phyloP scores from a whole-genome alignment of 169 alveolate genomes.

The Cryptosporidium parvum region DNA sequence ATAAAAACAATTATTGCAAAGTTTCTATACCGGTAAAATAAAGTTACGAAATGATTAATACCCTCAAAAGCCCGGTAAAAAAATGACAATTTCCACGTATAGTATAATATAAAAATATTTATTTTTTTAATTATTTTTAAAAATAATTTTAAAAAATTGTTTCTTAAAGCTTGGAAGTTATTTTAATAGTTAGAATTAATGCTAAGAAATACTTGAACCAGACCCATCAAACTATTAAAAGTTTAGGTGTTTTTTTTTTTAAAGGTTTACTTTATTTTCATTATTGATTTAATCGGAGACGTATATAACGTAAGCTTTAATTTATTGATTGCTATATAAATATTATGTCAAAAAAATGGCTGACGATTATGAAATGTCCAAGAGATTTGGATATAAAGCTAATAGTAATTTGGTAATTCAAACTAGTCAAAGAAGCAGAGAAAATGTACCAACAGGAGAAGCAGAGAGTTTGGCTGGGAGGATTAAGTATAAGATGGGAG shows the following conservation, averaged over 20 bases:
- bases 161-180: conserved; percentile 6
- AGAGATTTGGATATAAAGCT: conserved; percentile 91
- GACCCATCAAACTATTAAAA: background rate
- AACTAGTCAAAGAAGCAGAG: conserved; percentile 81
- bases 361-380: conserved; percentile 92
- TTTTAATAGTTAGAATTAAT: conserved; percentile 1
- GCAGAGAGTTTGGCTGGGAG: conserved; percentile 94
- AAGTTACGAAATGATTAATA: conserved; percentile 20
- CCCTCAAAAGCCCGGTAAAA: conserved; percentile 69
- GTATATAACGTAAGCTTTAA: background rate
- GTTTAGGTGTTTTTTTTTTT: background rate
- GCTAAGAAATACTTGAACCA: background rate
- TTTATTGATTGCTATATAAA: background rate
- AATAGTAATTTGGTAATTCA: conserved; percentile 81
- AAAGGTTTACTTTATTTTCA: background rate
- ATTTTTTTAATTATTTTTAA: background rate
- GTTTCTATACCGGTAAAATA: conserved; percentile 36
- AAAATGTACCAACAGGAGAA: conserved; percentile 95
- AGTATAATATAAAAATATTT: background rate
- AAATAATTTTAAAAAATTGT: background rate
- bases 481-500: conserved; percentile 93
- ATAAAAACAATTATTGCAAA: conserved; percentile 9
- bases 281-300: background rate
- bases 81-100: conserved; percentile 26
- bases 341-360: conserved; percentile 84